Percentiles rank a stretch among this genome's conserved stretches.
These are phyloP conservation scores for Neotropicomus parvogracilis DNA, from an alignment of 1,284 basidiomycete species.

Conservation along the genomic window DNA sequence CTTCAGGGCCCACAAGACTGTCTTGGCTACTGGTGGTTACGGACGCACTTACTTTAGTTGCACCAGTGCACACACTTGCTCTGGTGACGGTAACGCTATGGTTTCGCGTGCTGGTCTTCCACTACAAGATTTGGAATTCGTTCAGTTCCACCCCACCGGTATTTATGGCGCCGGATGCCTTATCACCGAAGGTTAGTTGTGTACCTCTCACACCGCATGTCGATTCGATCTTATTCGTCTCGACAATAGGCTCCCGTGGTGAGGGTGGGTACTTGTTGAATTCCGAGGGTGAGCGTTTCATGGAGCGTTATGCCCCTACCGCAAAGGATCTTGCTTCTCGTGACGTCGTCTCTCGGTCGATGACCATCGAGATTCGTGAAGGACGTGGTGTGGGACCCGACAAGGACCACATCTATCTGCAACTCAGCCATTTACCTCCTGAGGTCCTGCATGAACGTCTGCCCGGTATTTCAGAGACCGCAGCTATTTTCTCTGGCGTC, in stretches of 20 bases:
- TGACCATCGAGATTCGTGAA: slow-evolving; percentile 99
- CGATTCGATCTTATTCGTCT: not conserved
- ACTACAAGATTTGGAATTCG: slow-evolving; percentile 97
- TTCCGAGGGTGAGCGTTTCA: slow-evolving; percentile 99
- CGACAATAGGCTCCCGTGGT: slow-evolving; percentile 82
- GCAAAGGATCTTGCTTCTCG: slow-evolving; percentile 99
- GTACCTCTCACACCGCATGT: not conserved
- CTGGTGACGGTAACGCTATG: slow-evolving; percentile 99
- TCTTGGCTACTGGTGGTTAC: slow-evolving; percentile 97
- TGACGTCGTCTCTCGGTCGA: slow-evolving; percentile 98
- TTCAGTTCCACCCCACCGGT: slow-evolving; percentile 99
- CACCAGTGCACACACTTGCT: slow-evolving; percentile 98
- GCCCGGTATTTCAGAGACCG: slow-evolving; percentile 99
- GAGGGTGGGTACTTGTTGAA: slow-evolving; percentile 99
- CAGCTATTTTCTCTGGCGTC: slow-evolving; percentile 98
- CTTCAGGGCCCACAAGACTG: slow-evolving; percentile 98
- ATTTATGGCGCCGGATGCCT: slow-evolving; percentile 99
- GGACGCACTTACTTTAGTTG: slow-evolving; percentile 99
- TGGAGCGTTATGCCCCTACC: slow-evolving; percentile 99
- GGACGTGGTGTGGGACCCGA: slow-evolving; percentile 99
- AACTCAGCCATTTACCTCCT: slow-evolving; percentile 95
- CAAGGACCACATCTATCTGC: slow-evolving; percentile 96
- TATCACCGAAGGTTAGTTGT: slow-evolving; percentile 84
- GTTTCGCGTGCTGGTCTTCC: slow-evolving; percentile 95
- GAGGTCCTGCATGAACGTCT: slow-evolving; percentile 96